Evolutionary conservation across 768 basidiomycete species (phyloP).

Genomic region (Mycena rebaudengoi): DNA sequence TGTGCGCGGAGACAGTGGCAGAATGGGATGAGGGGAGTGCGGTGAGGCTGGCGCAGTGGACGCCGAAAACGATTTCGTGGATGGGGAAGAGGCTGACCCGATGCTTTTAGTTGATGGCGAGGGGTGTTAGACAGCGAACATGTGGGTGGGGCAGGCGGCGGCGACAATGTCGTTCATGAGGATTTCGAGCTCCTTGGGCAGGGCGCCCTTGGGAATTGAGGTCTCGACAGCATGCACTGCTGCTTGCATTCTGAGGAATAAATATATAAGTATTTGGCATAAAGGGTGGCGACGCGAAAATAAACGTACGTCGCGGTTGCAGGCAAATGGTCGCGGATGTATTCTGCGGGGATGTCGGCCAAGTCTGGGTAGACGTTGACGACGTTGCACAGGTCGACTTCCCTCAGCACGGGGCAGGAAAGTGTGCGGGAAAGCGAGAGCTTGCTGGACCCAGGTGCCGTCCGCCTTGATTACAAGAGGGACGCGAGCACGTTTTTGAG

Average conservation of each 20-base stretch:
- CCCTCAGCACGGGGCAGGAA: conserved; percentile 27
- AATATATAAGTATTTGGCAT: conserved; percentile 5
- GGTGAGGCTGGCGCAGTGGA: conserved; percentile 49
- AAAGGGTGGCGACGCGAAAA: not conserved
- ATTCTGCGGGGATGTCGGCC: conserved; percentile 25
- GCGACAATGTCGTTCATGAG: conserved; percentile 30
- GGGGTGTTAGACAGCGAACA: conserved; percentile 44
- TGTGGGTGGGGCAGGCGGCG: conserved; percentile 40
- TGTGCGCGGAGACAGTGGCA: not conserved
- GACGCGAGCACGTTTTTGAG: conserved; percentile 8
- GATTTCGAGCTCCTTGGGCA: conserved; percentile 34
- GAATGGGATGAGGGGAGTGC: conserved; percentile 36
- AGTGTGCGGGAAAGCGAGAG: conserved; percentile 29
- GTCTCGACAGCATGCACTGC: conserved; percentile 13
- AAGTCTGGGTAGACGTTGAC: conserved; percentile 22
- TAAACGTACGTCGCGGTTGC: conserved; percentile 22
- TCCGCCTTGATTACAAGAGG: conserved; percentile 15
- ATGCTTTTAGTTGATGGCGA: conserved; percentile 28
- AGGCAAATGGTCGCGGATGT: conserved; percentile 29
- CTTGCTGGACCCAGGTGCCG: conserved; percentile 4
- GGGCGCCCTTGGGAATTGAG: not conserved
- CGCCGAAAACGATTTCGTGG: conserved; percentile 53
- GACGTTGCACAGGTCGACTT: conserved; percentile 21
- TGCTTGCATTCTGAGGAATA: conserved; percentile 25
- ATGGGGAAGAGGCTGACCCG: conserved; percentile 48